phyloP scores from a whole-genome alignment of 306 rosid species.

The Crotalaria pallida region DNA sequence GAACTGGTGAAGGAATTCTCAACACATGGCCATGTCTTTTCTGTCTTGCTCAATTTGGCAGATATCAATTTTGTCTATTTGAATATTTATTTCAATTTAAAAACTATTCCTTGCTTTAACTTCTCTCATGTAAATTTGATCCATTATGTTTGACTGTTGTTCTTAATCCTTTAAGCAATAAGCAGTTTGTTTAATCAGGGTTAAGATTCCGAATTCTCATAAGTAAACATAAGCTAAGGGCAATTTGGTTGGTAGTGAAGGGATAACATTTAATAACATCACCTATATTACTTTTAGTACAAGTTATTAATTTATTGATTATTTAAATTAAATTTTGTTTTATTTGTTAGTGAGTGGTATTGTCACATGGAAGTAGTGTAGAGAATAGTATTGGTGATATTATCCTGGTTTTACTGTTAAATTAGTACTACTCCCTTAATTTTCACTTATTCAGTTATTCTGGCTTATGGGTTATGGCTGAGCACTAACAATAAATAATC shows the following conservation, averaged over 20 bases:
- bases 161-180: background rate
- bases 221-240: background rate
- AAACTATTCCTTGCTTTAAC: background rate
- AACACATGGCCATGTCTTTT: constrained; percentile 2
- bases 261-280: no score
- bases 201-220: background rate
- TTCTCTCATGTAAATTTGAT: background rate
- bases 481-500: background rate
- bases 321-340: no score
- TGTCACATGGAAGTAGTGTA: no score
- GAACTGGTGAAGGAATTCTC: constrained; percentile 6
- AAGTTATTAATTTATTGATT: no score
- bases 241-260: constrained; percentile 5
- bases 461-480: background rate
- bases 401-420: no score
- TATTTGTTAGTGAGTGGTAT: no score
- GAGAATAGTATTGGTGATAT: no score
- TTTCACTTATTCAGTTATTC: background rate
- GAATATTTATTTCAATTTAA: constrained; percentile 16
- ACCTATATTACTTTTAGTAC: no score
- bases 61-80: constrained; percentile 17
- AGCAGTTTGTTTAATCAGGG: background rate
- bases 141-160: background rate
- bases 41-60: background rate
- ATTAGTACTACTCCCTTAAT: no score